Percentiles rank a stretch among this genome's conserved stretches.
Conservation (phyloP, 73 alveolate species). For the Strombidium stylifer region DNA sequence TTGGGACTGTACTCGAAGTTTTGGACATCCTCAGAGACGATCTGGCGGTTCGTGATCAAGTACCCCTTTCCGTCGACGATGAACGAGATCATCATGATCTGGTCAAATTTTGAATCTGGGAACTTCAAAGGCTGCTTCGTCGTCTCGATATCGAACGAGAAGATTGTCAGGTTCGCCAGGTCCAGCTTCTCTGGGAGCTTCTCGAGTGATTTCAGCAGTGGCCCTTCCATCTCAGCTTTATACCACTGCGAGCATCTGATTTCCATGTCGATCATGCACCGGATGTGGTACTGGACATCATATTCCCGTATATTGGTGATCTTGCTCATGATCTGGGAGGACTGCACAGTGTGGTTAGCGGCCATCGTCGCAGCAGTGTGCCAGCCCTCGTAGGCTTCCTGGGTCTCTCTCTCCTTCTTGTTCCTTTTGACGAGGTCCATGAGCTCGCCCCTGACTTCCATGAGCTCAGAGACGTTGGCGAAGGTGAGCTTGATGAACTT, state of each 20-base stretch:
- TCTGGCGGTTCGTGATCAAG: conserved; percentile 91
- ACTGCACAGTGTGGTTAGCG: conserved; percentile 6
- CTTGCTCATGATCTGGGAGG: conserved; percentile 56
- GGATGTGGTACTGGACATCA: conserved; percentile 92
- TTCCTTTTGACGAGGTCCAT: conserved; percentile 26
- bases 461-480: conserved; percentile 81
- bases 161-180: conserved; percentile 84
- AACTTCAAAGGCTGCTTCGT: conserved; percentile 94
- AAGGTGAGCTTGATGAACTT: conserved; percentile 82
- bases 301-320: conserved; percentile 91
- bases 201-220: conserved; percentile 45
- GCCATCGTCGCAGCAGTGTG: conserved; percentile 2
- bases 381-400: conserved; percentile 30
- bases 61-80: conserved; percentile 96
- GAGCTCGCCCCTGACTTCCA: conserved; percentile 74
- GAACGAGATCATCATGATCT: conserved; percentile 95
- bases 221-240: conserved; percentile 75
- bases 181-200: conserved; percentile 76
- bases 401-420: conserved; percentile 38
- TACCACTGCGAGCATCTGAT: conserved; percentile 96
- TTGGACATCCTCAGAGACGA: conserved; percentile 90
- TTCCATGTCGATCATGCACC: conserved; percentile 92
- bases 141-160: conserved; percentile 97
- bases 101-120: conserved; percentile 95
- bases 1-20: conserved; percentile 97